Evolutionary conservation across 495 filamentous ascomycete species (phyloP).

Genomic region (Penicillium paxilli): DNA sequence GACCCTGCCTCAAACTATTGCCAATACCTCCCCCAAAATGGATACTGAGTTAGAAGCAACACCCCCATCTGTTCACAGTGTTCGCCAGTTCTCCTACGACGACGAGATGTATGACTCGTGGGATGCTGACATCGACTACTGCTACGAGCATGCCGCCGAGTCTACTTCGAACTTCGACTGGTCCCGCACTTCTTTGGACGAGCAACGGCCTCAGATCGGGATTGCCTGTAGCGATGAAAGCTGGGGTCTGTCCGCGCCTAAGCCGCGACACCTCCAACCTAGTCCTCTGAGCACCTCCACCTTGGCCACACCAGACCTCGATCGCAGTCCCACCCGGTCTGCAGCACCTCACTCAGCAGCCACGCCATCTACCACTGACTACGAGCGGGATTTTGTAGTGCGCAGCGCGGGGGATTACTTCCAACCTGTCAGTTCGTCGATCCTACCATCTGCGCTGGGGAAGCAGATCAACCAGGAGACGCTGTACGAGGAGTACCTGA

Average conservation of each 20-base stretch:
- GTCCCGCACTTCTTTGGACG: constrained; percentile 54
- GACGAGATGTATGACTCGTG: constrained; percentile 62
- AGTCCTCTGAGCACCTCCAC: constrained; percentile 31
- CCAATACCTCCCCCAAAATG: constrained; percentile 6
- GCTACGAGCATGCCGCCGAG: constrained; percentile 88
- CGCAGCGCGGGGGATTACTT: constrained; percentile 36
- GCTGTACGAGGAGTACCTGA: constrained; percentile 50
- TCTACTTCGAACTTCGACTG: constrained; percentile 90
- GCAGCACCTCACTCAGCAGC: constrained; percentile 30
- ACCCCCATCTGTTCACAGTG: constrained; percentile 9
- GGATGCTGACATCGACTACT: constrained; percentile 95
- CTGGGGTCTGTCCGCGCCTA: constrained; percentile 12
- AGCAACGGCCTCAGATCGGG: constrained; percentile 22
- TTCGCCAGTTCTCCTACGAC: constrained; percentile 24
- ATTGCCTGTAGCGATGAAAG: constrained; percentile 17
- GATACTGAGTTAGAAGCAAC: constrained; percentile 12
- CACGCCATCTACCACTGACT: constrained; percentile 36
- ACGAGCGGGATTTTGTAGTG: constrained; percentile 27
- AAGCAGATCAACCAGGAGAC: constrained; percentile 43
- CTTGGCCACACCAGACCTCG: constrained; percentile 40
- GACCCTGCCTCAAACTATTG: constrained; percentile 34
- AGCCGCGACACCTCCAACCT: constrained; percentile 20
- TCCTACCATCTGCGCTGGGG: constrained; percentile 27
- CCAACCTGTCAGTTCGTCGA: constrained; percentile 33
- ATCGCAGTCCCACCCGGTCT: constrained; percentile 39